These are phyloP conservation scores for Kodamaea kakaduensis DNA, from an alignment of 805 yeast genomes.

Conservation along the genomic window DNA sequence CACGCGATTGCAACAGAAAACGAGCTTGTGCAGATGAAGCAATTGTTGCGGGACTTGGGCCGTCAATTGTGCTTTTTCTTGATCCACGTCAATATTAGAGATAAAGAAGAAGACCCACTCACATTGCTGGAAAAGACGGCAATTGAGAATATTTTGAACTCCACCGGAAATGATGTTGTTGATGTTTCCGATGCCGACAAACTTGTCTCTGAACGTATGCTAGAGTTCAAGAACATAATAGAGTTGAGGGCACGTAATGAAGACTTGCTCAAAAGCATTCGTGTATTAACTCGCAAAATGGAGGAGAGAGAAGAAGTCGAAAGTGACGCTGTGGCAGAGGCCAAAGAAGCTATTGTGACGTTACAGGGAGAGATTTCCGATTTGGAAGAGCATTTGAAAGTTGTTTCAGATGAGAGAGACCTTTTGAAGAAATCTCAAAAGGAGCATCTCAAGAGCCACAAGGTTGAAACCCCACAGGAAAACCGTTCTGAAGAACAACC, in stretches of 20 bases:
- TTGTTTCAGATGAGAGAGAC: constrained; percentile 66
- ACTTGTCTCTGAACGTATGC: constrained; percentile 68
- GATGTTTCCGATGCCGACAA: constrained; percentile 63
- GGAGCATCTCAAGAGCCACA: too few relatives aligned
- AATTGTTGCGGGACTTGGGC: constrained; percentile 68
- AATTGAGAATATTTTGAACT: constrained; percentile 50
- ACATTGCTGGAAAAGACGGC: constrained; percentile 62
- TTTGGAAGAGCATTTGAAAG: constrained; percentile 47
- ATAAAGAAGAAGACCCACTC: constrained; percentile 56
- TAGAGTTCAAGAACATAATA: constrained; percentile 60
- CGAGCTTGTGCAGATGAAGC: constrained; percentile 47
- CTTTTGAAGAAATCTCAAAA: constrained; percentile 1
- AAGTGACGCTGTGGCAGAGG: constrained; percentile 52
- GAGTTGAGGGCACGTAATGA: constrained; percentile 74
- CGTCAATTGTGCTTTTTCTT: constrained; percentile 76
- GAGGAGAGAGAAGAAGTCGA: constrained; percentile 39
- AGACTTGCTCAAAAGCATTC: constrained; percentile 61
- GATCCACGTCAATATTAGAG: constrained; percentile 58
- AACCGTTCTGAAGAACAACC: too few relatives aligned
- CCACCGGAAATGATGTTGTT: constrained; percentile 26
- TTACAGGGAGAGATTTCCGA: constrained; percentile 56
- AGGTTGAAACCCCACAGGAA: too few relatives aligned
- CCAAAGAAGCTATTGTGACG: constrained; percentile 62
- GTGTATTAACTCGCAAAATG: constrained; percentile 67
- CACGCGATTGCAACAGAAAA: constrained; percentile 40